Evolutionary conservation across 805 yeast genomes (phyloP).

Genomic region (Metschnikowia picachoensis): DNA sequence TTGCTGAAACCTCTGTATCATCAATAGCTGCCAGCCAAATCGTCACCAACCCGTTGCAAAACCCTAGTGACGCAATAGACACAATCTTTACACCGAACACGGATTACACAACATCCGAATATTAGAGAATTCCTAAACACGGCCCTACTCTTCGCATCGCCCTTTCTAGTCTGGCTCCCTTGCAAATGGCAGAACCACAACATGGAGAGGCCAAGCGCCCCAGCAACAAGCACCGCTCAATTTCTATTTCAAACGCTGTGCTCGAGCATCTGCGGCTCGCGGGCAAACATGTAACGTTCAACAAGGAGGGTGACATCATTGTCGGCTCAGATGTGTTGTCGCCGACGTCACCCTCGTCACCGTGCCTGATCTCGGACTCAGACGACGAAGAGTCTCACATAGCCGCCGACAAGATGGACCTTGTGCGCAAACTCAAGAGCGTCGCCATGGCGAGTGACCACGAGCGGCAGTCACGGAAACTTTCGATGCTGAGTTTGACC

Average conservation of each 20-base stretch:
- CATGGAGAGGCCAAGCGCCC: neutral
- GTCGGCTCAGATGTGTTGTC: constrained; percentile 14
- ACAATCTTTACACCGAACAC: neutral
- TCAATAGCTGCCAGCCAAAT: no score
- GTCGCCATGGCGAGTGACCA: constrained; percentile 11
- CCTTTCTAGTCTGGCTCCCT: no score
- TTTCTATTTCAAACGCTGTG: constrained; percentile 25
- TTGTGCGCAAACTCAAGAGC: constrained; percentile 10
- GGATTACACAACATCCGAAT: no score
- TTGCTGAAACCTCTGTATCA: neutral
- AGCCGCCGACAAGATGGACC: constrained; percentile 7
- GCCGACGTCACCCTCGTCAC: constrained; percentile 8
- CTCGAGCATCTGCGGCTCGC: constrained; percentile 20
- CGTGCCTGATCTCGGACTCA: constrained; percentile 13
- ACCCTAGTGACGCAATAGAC: neutral
- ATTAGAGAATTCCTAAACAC: no score
- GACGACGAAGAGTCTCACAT: constrained; percentile 11
- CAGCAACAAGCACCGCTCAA: constrained; percentile 15
- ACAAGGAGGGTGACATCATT: constrained; percentile 15
- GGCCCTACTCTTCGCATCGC: no score
- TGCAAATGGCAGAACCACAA: constrained; percentile 2
- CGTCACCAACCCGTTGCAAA: no score
- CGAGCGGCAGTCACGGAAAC: constrained; percentile 1
- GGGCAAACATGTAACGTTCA: constrained; percentile 22
- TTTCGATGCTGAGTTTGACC: constrained; percentile 12